These are phyloP conservation scores for Pythium grandisporangium DNA, from an alignment of 352 stramenopile species.

Conservation along the genomic window DNA sequence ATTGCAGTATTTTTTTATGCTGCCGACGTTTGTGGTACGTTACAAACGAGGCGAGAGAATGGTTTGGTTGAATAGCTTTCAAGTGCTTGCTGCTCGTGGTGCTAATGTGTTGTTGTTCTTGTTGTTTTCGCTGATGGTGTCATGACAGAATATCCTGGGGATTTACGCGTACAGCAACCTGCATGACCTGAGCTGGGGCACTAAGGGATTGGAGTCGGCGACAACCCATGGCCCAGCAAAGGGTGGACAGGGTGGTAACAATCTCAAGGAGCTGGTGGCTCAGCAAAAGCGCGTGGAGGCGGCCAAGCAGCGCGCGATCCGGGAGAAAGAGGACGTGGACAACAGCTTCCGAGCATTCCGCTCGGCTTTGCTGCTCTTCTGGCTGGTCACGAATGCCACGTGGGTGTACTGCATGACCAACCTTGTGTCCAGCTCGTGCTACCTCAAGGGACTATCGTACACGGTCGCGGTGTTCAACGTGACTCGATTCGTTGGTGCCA, in stretches of 20 bases:
- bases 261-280: constrained; percentile 39
- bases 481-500: constrained; percentile 23
- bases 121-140: too few relatives aligned
- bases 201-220: constrained; percentile 21
- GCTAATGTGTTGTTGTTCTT: background rate
- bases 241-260: constrained; percentile 8
- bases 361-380: constrained; percentile 34
- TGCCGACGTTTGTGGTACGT: constrained; percentile 27
- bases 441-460: constrained; percentile 34
- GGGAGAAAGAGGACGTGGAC: constrained; percentile 39
- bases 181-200: constrained; percentile 24
- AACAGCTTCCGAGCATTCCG: constrained; percentile 39
- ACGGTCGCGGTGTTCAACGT: constrained; percentile 36
- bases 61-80: background rate
- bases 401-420: constrained; percentile 35
- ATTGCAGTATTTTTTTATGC: constrained; percentile 34
- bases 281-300: constrained; percentile 33
- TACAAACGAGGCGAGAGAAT: too few relatives aligned
- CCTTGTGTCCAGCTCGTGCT: constrained; percentile 35
- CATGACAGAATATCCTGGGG: constrained; percentile 26
- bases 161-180: constrained; percentile 34
- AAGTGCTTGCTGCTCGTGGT: background rate
- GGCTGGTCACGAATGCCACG: constrained; percentile 35
- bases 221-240: constrained; percentile 14
- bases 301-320: constrained; percentile 17